These are phyloP conservation scores for Hypoxylon subgilvum DNA, from an alignment of 495 filamentous ascomycete species.

Conservation along the genomic window DNA sequence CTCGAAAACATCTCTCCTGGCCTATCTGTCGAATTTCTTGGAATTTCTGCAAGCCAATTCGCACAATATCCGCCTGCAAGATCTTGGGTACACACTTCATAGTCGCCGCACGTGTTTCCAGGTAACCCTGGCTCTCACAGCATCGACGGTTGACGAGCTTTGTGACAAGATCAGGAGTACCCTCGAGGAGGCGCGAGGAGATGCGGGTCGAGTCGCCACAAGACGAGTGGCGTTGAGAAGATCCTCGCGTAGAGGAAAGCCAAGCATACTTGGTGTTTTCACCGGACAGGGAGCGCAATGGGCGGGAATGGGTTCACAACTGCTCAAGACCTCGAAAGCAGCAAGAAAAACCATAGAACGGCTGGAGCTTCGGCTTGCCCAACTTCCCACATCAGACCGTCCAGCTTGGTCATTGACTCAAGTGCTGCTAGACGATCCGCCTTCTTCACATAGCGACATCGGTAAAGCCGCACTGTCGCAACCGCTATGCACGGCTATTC, in stretches of 20 bases:
- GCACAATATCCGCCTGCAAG: no score
- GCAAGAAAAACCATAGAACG: background rate
- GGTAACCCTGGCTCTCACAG: background rate
- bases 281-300: conserved; percentile 13
- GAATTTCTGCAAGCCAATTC: no score
- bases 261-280: conserved; percentile 14
- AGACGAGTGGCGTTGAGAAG: no score
- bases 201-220: no score
- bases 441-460: background rate
- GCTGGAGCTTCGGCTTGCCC: background rate
- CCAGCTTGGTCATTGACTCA: conserved; percentile 3
- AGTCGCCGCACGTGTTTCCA: conserved; percentile 24
- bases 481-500: conserved; percentile 40
- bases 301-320: background rate
- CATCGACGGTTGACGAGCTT: conserved; percentile 27
- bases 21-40: background rate
- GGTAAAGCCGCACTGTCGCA: conserved; percentile 20
- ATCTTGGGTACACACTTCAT: conserved; percentile 38
- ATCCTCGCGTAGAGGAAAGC: background rate
- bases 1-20: background rate
- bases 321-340: background rate
- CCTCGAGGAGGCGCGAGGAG: no score
- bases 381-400: background rate
- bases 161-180: background rate
- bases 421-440: background rate